Conservation (phyloP, 2,329 filamentous ascomycete species). For the Colletotrichum cordylinicola region DNA sequence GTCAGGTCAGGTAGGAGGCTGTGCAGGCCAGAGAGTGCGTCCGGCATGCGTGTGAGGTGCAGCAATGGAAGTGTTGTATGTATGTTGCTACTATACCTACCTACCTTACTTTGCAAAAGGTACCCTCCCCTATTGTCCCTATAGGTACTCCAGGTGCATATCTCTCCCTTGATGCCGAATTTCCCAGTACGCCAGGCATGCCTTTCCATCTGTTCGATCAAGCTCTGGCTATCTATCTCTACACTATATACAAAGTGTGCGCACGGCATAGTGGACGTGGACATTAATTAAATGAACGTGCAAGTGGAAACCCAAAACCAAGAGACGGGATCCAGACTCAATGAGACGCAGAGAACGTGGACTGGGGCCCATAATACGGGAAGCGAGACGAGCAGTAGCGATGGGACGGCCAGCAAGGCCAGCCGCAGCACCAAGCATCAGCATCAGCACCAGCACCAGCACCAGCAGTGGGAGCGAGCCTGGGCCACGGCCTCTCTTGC, state of each 20-base stretch:
- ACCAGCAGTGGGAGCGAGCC: background rate
- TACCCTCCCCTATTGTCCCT: background rate
- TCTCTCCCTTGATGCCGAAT: background rate
- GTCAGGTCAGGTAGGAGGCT: background rate
- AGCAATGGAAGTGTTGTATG: background rate
- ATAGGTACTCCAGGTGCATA: background rate
- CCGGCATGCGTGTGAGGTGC: background rate
- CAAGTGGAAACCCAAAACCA: background rate
- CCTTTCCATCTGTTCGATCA: background rate
- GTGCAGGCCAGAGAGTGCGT: background rate
- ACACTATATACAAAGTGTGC: background rate
- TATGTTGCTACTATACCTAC: background rate
- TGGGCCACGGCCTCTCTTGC: background rate
- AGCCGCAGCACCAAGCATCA: background rate
- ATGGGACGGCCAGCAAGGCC: background rate
- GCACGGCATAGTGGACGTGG: background rate
- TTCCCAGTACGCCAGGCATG: background rate
- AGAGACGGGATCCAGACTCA: background rate
- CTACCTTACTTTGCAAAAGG: background rate
- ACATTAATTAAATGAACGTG: background rate
- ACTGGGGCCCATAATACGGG: background rate
- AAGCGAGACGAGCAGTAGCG: background rate
- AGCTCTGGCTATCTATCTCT: background rate
- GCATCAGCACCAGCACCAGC: too few relatives aligned
- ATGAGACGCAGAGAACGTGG: slow-evolving; percentile 6